These are phyloP conservation scores for Rhodotorula glutinis DNA, from an alignment of 1,284 basidiomycete genomes.

Conservation along the genomic window DNA sequence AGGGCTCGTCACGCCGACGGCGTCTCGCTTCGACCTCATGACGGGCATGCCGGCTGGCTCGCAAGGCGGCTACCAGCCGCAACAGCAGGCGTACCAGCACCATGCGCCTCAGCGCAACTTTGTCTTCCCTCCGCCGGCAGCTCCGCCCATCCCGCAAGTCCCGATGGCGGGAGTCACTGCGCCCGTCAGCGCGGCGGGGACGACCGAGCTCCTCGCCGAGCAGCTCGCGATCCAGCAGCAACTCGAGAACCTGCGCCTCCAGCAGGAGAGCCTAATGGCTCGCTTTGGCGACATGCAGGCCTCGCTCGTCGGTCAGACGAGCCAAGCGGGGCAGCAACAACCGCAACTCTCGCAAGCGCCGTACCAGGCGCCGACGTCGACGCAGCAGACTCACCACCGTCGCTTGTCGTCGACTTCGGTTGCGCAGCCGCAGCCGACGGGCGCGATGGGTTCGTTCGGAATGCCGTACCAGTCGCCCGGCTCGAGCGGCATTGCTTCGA, in stretches of 20 bases:
- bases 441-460: constrained; percentile 39
- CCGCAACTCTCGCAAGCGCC: not conserved
- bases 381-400: constrained; percentile 57
- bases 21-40: constrained; percentile 42
- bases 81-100: not conserved
- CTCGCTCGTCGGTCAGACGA: constrained; percentile 6
- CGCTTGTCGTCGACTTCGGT: constrained; percentile 68
- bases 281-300: constrained; percentile 47
- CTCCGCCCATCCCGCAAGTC: not conserved
- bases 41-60: constrained; percentile 24
- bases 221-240: constrained; percentile 52
- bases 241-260: constrained; percentile 50
- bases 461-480: not conserved
- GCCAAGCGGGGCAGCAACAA: constrained; percentile 5
- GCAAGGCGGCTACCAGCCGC: not conserved
- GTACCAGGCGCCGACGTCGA: not conserved
- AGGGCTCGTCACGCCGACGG: constrained; percentile 44
- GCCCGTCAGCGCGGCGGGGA: not conserved
- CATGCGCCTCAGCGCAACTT: constrained; percentile 45
- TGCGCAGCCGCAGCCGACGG: constrained; percentile 57
- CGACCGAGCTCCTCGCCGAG: constrained; percentile 44
- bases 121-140: constrained; percentile 6
- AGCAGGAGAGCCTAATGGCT: constrained; percentile 50
- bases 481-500: not conserved
- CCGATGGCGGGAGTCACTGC: not conserved